A percentile compares a stretch with the other conserved stretches of the same genome.
Conservation (phyloP, 331 rosid species). For the Erythrophleum ivorense region DNA sequence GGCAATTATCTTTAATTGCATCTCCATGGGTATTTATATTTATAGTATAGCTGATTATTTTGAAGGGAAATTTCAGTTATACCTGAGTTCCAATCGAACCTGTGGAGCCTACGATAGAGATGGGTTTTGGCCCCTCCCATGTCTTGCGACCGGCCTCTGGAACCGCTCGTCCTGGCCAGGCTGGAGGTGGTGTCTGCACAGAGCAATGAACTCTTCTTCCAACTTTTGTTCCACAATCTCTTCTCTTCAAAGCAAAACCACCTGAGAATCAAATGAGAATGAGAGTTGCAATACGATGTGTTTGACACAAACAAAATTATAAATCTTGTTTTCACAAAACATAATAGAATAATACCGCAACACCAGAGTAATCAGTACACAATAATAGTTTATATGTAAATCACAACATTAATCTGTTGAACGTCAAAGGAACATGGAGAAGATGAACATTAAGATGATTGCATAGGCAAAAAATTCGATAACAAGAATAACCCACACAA, state of each 20-base stretch:
- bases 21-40: not conserved
- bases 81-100: slow-evolving; percentile 99
- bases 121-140: slow-evolving; percentile 90
- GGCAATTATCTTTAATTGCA: not conserved
- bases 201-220: slow-evolving; percentile 67
- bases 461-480: not conserved
- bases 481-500: not conserved
- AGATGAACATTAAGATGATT: not conserved
- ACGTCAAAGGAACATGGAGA: not conserved
- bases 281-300: not conserved
- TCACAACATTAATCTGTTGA: not conserved
- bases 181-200: slow-evolving; percentile 66
- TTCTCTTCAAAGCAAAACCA: slow-evolving; percentile 59
- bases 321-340: not conserved
- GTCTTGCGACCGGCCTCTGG: slow-evolving; percentile 54
- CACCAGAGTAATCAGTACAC: not conserved
- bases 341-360: slow-evolving; percentile 5
- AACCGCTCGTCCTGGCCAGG: slow-evolving; percentile 94
- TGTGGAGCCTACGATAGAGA: slow-evolving; percentile 84
- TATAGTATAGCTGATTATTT: not conserved
- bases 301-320: not conserved
- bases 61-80: not conserved
- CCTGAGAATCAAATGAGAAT: slow-evolving; percentile 43
- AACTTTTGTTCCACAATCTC: slow-evolving; percentile 45
- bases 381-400: not conserved